phyloP scores from a whole-genome alignment of 2,329 filamentous ascomycete genomes.

The Pseudocercospora musae region DNA sequence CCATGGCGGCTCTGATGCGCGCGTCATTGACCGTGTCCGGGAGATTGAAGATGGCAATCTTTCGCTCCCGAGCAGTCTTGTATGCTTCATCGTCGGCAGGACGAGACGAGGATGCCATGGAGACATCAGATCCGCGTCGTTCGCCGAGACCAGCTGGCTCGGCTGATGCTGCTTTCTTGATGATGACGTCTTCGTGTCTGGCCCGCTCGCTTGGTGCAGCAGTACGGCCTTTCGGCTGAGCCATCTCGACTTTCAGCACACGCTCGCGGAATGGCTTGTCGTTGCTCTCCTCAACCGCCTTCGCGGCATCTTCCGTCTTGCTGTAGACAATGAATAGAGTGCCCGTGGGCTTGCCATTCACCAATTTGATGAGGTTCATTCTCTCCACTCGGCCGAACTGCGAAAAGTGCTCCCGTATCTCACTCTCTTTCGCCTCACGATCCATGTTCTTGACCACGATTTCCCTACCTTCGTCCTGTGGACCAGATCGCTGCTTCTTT shows the following conservation, averaged over 20 bases:
- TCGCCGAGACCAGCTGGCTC: constrained; percentile 24
- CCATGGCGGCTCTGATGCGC: constrained; percentile 70
- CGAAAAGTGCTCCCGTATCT: constrained; percentile 67
- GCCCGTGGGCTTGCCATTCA: constrained; percentile 68
- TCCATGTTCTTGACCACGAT: constrained; percentile 81
- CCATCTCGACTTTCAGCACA: constrained; percentile 35
- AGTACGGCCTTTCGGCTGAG: constrained; percentile 28
- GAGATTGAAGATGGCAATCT: constrained; percentile 76
- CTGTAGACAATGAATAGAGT: constrained; percentile 77
- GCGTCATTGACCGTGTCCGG: constrained; percentile 91
- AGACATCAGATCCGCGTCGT: constrained; percentile 31
- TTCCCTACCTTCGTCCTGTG: constrained; percentile 83
- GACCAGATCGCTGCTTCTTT: constrained; percentile 75
- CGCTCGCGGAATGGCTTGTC: constrained; percentile 35
- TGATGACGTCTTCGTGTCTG: constrained; percentile 31
- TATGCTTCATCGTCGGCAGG: constrained; percentile 22
- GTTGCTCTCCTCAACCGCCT: constrained; percentile 34
- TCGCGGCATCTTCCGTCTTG: constrained; percentile 45
- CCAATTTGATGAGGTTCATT: constrained; percentile 66
- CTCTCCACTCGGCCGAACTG: constrained; percentile 73
- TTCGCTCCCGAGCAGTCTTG: constrained; percentile 54
- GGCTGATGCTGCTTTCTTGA: constrained; percentile 30
- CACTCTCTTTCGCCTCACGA: constrained; percentile 67
- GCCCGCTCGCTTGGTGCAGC: constrained; percentile 31
- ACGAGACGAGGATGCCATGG: constrained; percentile 23